These are phyloP conservation scores for Amphirosellinia nigrospora DNA, from an alignment of 495 filamentous ascomycete species.

Conservation along the genomic window DNA sequence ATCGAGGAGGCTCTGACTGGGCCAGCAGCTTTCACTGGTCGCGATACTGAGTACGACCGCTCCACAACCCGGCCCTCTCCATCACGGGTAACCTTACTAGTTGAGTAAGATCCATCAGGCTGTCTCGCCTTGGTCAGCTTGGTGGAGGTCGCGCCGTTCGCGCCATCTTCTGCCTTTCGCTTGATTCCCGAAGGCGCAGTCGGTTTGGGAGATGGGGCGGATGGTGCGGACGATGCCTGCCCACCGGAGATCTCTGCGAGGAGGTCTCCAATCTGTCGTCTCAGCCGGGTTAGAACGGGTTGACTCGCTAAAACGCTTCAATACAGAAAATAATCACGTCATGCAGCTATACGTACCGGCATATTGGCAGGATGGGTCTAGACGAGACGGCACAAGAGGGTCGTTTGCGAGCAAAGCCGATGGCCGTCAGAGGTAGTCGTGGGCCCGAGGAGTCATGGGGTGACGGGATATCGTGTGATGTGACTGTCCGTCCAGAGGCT, in stretches of 20 bases:
- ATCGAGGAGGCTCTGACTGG: constrained; percentile 14
- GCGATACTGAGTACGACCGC: constrained; percentile 28
- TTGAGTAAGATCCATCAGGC: constrained; percentile 35
- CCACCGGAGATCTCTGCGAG: constrained; percentile 62
- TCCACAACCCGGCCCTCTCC: constrained; percentile 35
- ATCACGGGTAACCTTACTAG: constrained; percentile 38
- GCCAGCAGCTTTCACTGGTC: constrained; percentile 29
- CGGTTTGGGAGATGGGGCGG: constrained; percentile 24
- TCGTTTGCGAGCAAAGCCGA: constrained; percentile 21
- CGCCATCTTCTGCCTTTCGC: constrained; percentile 59
- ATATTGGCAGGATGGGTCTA: constrained; percentile 28
- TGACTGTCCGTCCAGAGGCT: background rate
- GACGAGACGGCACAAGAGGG: constrained; percentile 18
- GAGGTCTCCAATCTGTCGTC: constrained; percentile 56
- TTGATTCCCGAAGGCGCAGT: constrained; percentile 44
- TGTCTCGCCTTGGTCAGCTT: constrained; percentile 37
- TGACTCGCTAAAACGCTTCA: background rate
- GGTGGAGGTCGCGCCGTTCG: constrained; percentile 34
- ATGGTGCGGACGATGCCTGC: constrained; percentile 44
- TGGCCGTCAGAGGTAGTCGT: constrained; percentile 33
- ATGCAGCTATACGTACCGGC: constrained; percentile 29
- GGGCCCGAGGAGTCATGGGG: constrained; percentile 19
- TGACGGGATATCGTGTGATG: background rate
- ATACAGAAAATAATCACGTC: constrained; percentile 13
- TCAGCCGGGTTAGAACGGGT: constrained; percentile 30